These are phyloP conservation scores for Tulasnella sp. DNA, from an alignment of 768 basidiomycete genomes.

Conservation along the genomic window DNA sequence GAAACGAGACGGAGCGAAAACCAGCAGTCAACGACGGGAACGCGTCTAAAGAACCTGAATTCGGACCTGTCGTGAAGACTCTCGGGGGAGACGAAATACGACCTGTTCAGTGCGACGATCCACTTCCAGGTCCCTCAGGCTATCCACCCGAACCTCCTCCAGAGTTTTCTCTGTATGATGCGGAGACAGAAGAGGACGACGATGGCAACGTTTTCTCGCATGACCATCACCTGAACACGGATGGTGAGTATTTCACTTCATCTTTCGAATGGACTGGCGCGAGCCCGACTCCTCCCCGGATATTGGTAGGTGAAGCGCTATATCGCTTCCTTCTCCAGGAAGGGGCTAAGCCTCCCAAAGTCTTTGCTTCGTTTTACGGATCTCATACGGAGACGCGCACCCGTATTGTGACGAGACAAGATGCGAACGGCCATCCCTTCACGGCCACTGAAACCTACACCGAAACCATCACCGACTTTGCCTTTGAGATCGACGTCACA, in stretches of 20 bases:
- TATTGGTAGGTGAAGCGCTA: no score
- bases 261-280: no score
- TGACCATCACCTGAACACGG: constrained; percentile 63
- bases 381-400: constrained; percentile 54
- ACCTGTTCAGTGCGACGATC: neutral
- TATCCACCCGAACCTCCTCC: constrained; percentile 46
- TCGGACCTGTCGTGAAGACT: neutral
- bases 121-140: neutral
- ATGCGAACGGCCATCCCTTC: neutral
- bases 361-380: constrained; percentile 51
- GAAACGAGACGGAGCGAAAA: neutral
- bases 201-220: constrained; percentile 61
- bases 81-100: neutral
- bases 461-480: constrained; percentile 64
- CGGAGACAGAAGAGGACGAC: constrained; percentile 52
- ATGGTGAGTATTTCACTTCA: constrained; percentile 52
- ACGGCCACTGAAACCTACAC: constrained; percentile 49
- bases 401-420: constrained; percentile 43
- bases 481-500: constrained; percentile 59
- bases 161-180: constrained; percentile 58
- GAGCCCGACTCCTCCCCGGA: no score
- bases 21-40: neutral
- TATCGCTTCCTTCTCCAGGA: constrained; percentile 69
- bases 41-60: neutral
- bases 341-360: constrained; percentile 46